Evolutionary conservation across 2,329 filamentous ascomycete genomes (phyloP).

Genomic region (Fusarium paranaense): DNA sequence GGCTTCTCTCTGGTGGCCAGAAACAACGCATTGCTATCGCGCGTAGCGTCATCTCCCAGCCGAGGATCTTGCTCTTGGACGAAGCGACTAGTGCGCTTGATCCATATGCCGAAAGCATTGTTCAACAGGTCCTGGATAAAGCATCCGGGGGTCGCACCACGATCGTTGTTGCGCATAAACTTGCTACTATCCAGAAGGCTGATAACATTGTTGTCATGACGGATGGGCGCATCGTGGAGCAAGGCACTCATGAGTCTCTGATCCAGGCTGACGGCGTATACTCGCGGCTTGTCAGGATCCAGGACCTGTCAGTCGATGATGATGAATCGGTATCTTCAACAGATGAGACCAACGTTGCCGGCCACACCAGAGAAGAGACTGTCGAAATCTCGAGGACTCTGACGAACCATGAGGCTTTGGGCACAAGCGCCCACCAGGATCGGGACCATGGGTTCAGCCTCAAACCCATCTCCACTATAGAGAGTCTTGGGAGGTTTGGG

Average conservation of each 20-base stretch:
- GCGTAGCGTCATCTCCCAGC: background rate
- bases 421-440: background rate
- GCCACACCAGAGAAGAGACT: background rate
- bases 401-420: background rate
- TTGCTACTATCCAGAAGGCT: background rate
- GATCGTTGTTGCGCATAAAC: background rate
- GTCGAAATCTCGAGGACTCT: background rate
- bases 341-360: background rate
- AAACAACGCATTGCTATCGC: background rate
- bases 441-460: too few relatives aligned
- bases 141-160: background rate
- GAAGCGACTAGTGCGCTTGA: background rate
- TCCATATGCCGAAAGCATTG: background rate
- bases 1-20: background rate
- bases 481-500: too few relatives aligned
- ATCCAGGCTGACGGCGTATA: background rate
- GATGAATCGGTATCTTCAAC: background rate
- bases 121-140: background rate
- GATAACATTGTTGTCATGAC: background rate
- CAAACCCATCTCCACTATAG: too few relatives aligned
- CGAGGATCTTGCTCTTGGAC: background rate
- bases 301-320: background rate
- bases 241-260: background rate
- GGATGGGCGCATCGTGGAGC: background rate
- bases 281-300: background rate